Evolutionary conservation across 2,329 filamentous ascomycete species (phyloP).

Genomic region (Exophiala aquamarina): DNA sequence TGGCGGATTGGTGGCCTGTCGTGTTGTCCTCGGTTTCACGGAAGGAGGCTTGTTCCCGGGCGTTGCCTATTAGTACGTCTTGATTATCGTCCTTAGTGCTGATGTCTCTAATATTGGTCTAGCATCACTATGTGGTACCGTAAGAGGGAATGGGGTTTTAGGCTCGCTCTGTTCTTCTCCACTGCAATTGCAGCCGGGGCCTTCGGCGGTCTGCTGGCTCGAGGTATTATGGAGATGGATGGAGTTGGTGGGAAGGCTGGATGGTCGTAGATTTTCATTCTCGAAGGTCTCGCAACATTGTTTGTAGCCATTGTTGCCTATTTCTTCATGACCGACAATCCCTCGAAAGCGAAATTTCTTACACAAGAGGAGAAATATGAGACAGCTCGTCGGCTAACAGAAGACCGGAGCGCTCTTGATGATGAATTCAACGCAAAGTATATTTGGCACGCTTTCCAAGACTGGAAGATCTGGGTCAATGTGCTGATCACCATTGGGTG

Average conservation of each 20-base stretch:
- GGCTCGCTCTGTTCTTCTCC: constrained; percentile 47
- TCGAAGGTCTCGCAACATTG: constrained; percentile 50
- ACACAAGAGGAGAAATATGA: constrained; percentile 33
- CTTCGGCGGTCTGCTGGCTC: constrained; percentile 52
- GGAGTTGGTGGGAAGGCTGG: constrained; percentile 45
- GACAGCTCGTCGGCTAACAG: constrained; percentile 36
- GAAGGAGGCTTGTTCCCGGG: constrained; percentile 41
- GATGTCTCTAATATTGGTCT: not conserved
- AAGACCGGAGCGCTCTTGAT: constrained; percentile 15
- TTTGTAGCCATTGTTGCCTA: constrained; percentile 41
- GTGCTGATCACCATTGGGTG: constrained; percentile 41
- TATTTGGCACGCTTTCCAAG: constrained; percentile 28
- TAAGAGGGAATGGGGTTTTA: constrained; percentile 40
- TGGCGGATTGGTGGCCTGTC: constrained; percentile 44
- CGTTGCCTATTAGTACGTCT: constrained; percentile 40
- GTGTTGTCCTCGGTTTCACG: constrained; percentile 45
- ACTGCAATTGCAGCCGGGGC: constrained; percentile 49
- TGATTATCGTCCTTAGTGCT: constrained; percentile 30
- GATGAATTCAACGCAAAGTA: constrained; percentile 37
- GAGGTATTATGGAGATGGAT: constrained; percentile 51
- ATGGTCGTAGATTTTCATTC: constrained; percentile 56
- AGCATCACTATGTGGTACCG: constrained; percentile 41
- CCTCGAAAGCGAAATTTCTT: not conserved
- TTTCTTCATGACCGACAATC: not conserved
- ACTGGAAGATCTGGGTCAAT: constrained; percentile 12